Evolutionary conservation across 2,329 filamentous ascomycete species (phyloP).

Genomic region (Fonsecaea monophora): DNA sequence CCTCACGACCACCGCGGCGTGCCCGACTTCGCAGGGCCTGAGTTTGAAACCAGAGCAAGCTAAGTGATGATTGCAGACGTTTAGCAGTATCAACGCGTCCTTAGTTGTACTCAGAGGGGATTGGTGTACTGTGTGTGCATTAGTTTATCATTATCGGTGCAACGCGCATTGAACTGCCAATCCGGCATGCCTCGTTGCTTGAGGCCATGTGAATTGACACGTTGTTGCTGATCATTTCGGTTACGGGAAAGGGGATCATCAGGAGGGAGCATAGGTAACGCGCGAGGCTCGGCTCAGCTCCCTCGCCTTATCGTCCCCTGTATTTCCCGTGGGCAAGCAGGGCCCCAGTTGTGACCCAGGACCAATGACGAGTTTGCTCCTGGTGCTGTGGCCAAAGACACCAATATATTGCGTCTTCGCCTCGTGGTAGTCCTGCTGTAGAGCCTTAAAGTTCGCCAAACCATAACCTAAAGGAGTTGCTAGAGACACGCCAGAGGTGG

Average conservation of each 20-base stretch:
- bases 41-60: constrained; percentile 7
- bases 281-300: constrained; percentile 11
- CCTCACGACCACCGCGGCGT: neutral
- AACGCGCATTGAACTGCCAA: constrained; percentile 10
- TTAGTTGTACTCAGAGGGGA: neutral
- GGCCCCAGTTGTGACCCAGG: neutral
- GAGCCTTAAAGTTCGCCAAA: constrained; percentile 7
- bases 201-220: neutral
- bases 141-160: neutral
- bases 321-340: constrained; percentile 5
- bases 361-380: constrained; percentile 12
- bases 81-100: neutral
- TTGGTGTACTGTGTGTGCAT: neutral
- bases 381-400: neutral
- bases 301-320: constrained; percentile 7
- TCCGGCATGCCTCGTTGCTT: constrained; percentile 8
- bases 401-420: constrained; percentile 29
- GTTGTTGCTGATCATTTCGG: constrained; percentile 18
- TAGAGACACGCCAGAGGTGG: constrained; percentile 4
- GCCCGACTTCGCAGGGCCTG: neutral
- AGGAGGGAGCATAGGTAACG: constrained; percentile 7
- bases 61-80: constrained; percentile 7
- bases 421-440: constrained; percentile 23
- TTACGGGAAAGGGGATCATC: constrained; percentile 14
- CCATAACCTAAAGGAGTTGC: constrained; percentile 3